Evolutionary conservation across 2,329 filamentous ascomycete species (phyloP).

Genomic region (Fusarium veterinarium): DNA sequence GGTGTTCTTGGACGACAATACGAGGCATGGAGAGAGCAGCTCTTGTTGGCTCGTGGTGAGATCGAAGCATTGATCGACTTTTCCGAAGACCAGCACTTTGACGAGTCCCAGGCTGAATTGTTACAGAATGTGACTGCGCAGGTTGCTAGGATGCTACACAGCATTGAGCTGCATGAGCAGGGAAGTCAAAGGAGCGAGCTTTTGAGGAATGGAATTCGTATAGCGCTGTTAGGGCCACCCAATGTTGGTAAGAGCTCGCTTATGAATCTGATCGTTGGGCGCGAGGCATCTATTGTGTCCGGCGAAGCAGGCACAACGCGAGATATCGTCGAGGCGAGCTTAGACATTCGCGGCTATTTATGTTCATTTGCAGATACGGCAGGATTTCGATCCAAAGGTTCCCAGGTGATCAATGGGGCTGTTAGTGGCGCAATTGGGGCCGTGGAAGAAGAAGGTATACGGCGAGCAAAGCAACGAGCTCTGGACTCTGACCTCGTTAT

Average conservation of each 20-base stretch:
- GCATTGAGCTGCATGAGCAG: conserved; percentile 75
- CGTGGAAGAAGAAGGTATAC: conserved; percentile 91
- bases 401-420: conserved; percentile 17
- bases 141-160: conserved; percentile 68
- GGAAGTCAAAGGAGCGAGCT: conserved; percentile 88
- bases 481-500: conserved; percentile 87
- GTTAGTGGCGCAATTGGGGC: conserved; percentile 65
- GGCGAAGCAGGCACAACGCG: conserved; percentile 92
- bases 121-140: conserved; percentile 75
- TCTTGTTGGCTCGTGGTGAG: conserved; percentile 87
- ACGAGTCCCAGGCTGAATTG: conserved; percentile 82
- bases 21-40: conserved; percentile 80
- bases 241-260: conserved; percentile 96
- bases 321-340: conserved; percentile 90
- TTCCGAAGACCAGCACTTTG: conserved; percentile 96
- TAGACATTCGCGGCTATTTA: conserved; percentile 90
- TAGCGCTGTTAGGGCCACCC: conserved; percentile 89
- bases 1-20: conserved; percentile 79
- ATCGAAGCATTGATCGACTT: conserved; percentile 97
- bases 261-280: conserved; percentile 88
- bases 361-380: conserved; percentile 97
- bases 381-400: conserved; percentile 73
- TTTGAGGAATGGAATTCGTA: conserved; percentile 83
- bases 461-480: conserved; percentile 83
- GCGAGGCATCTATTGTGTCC: conserved; percentile 95